These are phyloP conservation scores for Protomyces lactucae-debilis DNA, from an alignment of 1,139 yeast genomes.

Conservation along the genomic window DNA sequence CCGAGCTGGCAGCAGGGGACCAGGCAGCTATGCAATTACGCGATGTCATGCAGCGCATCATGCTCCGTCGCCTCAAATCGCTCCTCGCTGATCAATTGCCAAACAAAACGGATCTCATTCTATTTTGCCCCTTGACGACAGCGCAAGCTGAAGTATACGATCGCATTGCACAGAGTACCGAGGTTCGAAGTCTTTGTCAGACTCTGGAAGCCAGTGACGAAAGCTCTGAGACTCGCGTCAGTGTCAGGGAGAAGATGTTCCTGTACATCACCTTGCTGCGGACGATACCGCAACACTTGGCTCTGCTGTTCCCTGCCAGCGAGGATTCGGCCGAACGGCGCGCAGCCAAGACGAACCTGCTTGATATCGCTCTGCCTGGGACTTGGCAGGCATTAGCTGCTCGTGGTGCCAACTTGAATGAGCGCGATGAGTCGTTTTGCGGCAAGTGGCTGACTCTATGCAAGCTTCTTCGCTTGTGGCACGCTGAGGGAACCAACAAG, in stretches of 20 bases:
- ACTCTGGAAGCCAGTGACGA: conserved; percentile 66
- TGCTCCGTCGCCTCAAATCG: conserved; percentile 77
- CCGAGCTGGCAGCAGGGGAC: conserved; percentile 80
- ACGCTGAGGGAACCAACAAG: conserved; percentile 51
- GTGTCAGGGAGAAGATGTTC: conserved; percentile 71
- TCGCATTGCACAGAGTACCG: conserved; percentile 86
- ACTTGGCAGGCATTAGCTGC: conserved; percentile 18
- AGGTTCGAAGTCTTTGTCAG: conserved; percentile 74
- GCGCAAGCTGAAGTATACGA: conserved; percentile 94
- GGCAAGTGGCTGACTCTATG: conserved; percentile 41
- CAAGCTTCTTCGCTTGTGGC: conserved; percentile 36
- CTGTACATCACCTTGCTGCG: conserved; percentile 81
- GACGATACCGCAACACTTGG: conserved; percentile 89
- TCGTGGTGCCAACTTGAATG: conserved; percentile 28
- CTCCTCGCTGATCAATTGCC: conserved; percentile 72
- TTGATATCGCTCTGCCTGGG: conserved; percentile 29
- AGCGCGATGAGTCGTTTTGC: conserved; percentile 30
- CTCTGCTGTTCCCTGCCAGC: conserved; percentile 62
- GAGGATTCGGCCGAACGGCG: conserved; percentile 53
- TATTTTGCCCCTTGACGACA: conserved; percentile 87
- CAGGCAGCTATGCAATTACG: conserved; percentile 73
- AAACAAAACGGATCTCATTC: conserved; percentile 80
- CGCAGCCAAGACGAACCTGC: conserved; percentile 54
- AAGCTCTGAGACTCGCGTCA: conserved; percentile 49
- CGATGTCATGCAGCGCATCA: conserved; percentile 76